Conservation (phyloP, 202 grass and related monocot genomes). For the Sporobolus alterniflorus region DNA sequence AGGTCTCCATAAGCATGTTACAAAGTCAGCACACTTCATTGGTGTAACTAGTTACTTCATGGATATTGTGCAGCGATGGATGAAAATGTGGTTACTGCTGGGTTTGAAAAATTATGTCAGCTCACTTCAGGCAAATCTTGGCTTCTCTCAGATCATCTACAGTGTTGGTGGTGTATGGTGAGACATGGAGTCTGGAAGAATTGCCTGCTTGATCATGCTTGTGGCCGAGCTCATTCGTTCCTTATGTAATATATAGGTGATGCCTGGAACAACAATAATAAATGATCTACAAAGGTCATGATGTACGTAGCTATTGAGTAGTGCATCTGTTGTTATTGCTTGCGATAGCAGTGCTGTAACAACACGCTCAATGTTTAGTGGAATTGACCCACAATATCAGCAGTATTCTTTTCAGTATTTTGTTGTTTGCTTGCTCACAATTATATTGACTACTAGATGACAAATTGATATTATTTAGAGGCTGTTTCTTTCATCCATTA, state of each 20-base stretch:
- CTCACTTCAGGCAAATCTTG: constrained; percentile 2
- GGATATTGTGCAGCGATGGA: constrained; percentile 1
- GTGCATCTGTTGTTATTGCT: constrained; percentile 36
- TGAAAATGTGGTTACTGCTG: constrained; percentile 12
- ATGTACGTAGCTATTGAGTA: constrained; percentile 42
- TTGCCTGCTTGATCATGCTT: neutral
- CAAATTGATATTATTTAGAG: neutral
- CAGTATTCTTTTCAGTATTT: neutral
- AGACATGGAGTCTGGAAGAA: constrained; percentile 24
- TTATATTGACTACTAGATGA: neutral
- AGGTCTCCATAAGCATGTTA: neutral
- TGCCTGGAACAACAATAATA: constrained; percentile 35
- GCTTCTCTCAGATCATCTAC: too few relatives aligned
- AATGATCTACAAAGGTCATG: constrained; percentile 13
- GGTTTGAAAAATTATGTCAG: constrained; percentile 18
- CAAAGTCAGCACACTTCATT: neutral
- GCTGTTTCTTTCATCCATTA: neutral
- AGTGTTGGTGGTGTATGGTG: neutral
- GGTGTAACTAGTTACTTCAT: constrained; percentile 6
- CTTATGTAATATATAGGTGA: constrained; percentile 50
- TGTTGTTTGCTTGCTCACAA: neutral
- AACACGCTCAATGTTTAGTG: constrained; percentile 19
- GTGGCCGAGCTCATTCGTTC: neutral
- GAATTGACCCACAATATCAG: neutral
- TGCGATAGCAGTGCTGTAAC: neutral